Conservation (phyloP, 2,329 filamentous ascomycete species). For the Penicillium sp. region DNA sequence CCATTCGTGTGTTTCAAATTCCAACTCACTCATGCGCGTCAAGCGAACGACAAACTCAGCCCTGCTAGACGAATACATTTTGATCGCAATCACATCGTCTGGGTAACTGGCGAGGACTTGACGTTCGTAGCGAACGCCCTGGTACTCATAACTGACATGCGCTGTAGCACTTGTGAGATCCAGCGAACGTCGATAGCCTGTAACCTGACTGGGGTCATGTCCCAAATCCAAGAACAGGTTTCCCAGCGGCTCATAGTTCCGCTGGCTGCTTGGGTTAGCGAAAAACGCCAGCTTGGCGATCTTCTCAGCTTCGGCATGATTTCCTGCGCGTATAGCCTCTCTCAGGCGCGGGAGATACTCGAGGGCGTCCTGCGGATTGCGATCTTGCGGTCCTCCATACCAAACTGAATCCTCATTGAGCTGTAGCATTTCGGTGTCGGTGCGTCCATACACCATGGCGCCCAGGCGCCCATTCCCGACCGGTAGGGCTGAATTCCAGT, state of each 20-base stretch:
- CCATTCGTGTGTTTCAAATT: constrained; percentile 41
- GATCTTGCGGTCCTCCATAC: constrained; percentile 41
- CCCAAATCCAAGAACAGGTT: constrained; percentile 38
- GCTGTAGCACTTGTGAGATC: constrained; percentile 33
- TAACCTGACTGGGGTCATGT: constrained; percentile 23
- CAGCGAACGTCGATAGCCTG: constrained; percentile 34
- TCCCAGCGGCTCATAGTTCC: constrained; percentile 43
- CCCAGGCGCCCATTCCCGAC: constrained; percentile 45
- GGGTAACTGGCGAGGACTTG: constrained; percentile 39
- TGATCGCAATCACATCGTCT: constrained; percentile 35
- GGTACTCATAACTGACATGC: constrained; percentile 32
- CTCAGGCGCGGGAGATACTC: constrained; percentile 34
- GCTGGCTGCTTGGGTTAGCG: constrained; percentile 39
- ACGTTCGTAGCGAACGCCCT: constrained; percentile 28
- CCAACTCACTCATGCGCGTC: constrained; percentile 35
- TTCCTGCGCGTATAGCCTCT: constrained; percentile 34
- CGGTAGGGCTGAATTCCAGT: constrained; percentile 39
- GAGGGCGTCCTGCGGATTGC: constrained; percentile 35
- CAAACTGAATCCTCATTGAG: constrained; percentile 45
- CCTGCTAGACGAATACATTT: constrained; percentile 18
- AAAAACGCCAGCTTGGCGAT: constrained; percentile 38
- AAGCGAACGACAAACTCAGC: constrained; percentile 27
- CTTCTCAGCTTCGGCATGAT: constrained; percentile 37
- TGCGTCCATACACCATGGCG: constrained; percentile 42
- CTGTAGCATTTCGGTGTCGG: constrained; percentile 37